phyloP scores from a whole-genome alignment of 208 protist species.

The Acanthamoeba culbertsoni region DNA sequence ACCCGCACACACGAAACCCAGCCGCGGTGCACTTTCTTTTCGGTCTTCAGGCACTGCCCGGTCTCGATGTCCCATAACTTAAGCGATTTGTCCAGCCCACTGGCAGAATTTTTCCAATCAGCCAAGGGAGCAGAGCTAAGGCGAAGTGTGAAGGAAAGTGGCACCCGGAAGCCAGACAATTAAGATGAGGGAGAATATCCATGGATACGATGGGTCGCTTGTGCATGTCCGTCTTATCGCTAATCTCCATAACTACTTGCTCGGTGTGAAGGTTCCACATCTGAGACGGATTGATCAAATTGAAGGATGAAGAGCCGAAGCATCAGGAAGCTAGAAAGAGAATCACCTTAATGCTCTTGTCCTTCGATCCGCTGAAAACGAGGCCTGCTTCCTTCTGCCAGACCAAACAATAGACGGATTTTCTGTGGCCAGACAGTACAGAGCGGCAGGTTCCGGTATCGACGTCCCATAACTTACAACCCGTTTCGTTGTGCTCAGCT shows the following conservation, averaged over 20 bases:
- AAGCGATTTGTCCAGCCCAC: neutral
- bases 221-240: neutral
- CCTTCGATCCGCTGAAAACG: constrained; percentile 20
- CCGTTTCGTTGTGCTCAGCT: too few species aligned
- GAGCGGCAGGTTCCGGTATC: neutral
- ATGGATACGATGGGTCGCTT: neutral
- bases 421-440: neutral
- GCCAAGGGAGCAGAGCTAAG: too few species aligned
- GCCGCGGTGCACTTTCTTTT: constrained; percentile 17
- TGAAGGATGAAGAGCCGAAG: neutral
- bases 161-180: neutral
- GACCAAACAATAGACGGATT: neutral
- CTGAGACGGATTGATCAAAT: neutral
- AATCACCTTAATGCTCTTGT: constrained; percentile 45
- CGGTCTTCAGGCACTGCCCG: neutral
- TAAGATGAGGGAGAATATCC: neutral
- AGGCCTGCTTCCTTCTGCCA: neutral
- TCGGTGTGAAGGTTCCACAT: neutral
- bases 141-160: neutral
- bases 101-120: neutral
- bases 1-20: neutral
- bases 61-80: constrained; percentile 46
- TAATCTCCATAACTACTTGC: neutral
- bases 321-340: neutral
- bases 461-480: neutral